phyloP scores from a whole-genome alignment of 2,329 filamentous ascomycete genomes.

The Hypoxylon sp. region DNA sequence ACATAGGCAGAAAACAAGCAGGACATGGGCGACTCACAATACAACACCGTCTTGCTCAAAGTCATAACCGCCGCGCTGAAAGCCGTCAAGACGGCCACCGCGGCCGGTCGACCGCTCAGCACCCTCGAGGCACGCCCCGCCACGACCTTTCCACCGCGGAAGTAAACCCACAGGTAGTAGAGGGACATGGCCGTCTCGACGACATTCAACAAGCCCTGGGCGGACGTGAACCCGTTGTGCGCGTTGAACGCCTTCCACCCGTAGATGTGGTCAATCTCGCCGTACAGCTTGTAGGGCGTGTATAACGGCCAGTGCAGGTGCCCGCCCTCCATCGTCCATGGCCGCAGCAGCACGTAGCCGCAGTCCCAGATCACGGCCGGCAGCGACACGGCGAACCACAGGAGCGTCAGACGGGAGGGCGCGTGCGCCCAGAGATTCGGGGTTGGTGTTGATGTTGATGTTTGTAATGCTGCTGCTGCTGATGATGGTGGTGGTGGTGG shows the following conservation, averaged over 20 bases:
- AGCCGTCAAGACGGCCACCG: constrained; percentile 56
- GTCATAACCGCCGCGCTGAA: constrained; percentile 68
- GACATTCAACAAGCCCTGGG: constrained; percentile 75
- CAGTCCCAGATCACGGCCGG: constrained; percentile 86
- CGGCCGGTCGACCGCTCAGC: constrained; percentile 55
- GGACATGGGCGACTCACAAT: constrained; percentile 55
- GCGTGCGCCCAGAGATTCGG: constrained; percentile 57
- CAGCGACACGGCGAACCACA: constrained; percentile 79
- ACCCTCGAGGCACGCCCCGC: constrained; percentile 33
- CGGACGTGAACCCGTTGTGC: constrained; percentile 77
- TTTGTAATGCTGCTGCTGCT: neutral
- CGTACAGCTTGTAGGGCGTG: constrained; percentile 82
- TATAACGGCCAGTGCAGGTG: constrained; percentile 75
- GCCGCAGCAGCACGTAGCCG: constrained; percentile 79
- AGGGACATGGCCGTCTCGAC: constrained; percentile 72
- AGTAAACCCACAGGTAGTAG: constrained; percentile 60
- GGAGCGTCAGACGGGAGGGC: constrained; percentile 58
- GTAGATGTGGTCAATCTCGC: constrained; percentile 81
- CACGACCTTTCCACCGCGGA: constrained; percentile 29
- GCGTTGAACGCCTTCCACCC: constrained; percentile 76
- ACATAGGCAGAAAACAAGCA: neutral
- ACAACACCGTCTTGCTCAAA: constrained; percentile 67
- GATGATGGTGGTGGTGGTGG: neutral
- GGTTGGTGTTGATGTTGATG: too few relatives aligned
- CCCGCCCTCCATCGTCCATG: constrained; percentile 83